Evolutionary conservation across 345 rosid species (phyloP).

Genomic region (Atalantia buxifolia): DNA sequence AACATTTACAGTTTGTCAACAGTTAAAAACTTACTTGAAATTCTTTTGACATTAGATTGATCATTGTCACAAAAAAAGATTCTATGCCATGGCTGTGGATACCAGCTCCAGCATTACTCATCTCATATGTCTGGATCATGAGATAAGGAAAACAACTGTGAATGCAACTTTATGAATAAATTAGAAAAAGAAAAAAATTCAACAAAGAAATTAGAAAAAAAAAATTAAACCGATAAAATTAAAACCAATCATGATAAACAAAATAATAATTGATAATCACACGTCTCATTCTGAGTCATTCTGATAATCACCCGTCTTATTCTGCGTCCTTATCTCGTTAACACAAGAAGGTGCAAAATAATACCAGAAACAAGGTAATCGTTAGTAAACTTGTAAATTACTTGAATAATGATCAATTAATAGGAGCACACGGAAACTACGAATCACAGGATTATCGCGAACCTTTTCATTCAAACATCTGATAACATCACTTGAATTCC

Average conservation of each 20-base stretch:
- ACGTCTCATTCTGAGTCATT: neutral
- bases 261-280: constrained; percentile 4
- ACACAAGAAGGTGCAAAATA: neutral
- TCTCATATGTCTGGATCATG: constrained; percentile 62
- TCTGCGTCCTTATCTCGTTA: neutral
- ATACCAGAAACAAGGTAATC: neutral
- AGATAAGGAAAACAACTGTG: neutral
- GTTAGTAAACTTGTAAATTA: neutral
- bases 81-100: constrained; percentile 96
- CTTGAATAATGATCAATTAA: neutral
- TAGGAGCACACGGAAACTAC: neutral
- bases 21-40: constrained; percentile 53
- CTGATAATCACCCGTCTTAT: neutral
- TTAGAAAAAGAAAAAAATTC: neutral
- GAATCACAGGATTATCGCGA: neutral
- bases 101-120: constrained; percentile 91
- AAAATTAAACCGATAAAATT: neutral
- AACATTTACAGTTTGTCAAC: neutral
- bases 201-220: neutral
- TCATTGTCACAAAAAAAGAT: constrained; percentile 91
- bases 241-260: neutral
- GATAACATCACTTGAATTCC: neutral
- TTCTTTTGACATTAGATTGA: constrained; percentile 77
- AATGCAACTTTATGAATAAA: neutral
- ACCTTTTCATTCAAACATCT: neutral